A percentile compares a stretch with the other conserved stretches of the same genome.
These are phyloP conservation scores for Leccinum holopus DNA, from an alignment of 1,284 basidiomycete genomes.

Conservation along the genomic window DNA sequence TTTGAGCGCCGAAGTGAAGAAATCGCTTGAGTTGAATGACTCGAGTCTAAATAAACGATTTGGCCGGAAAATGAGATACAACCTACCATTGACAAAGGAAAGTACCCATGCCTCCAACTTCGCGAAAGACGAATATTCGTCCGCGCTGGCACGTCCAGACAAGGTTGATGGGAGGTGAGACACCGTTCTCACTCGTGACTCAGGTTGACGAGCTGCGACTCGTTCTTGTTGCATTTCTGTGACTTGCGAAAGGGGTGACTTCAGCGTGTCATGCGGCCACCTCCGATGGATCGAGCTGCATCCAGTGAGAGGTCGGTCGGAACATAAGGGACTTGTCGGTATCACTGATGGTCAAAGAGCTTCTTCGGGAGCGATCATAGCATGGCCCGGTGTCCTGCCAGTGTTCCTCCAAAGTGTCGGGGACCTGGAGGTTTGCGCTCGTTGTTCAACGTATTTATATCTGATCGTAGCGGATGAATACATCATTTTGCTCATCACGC, in stretches of 20 bases:
- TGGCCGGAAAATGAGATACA: neutral
- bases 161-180: conserved; percentile 29
- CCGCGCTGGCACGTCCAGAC: conserved; percentile 4
- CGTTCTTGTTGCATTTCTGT: conserved; percentile 13
- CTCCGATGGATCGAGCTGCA: conserved; percentile 4
- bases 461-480: no score
- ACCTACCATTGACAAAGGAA: conserved; percentile 70
- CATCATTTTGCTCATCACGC: no score
- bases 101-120: conserved; percentile 76
- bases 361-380: conserved; percentile 24
- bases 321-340: conserved; percentile 21
- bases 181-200: conserved; percentile 42
- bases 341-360: conserved; percentile 28
- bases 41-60: conserved; percentile 44
- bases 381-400: conserved; percentile 29
- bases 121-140: conserved; percentile 27
- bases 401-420: conserved; percentile 24
- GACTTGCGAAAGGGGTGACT: conserved; percentile 26
- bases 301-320: conserved; percentile 17
- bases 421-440: neutral
- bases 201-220: conserved; percentile 5
- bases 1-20: conserved; percentile 57
- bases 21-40: conserved; percentile 77
- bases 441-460: no score
- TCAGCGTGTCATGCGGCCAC: conserved; percentile 13